Evolutionary conservation across 2,329 filamentous ascomycete species (phyloP).

Genomic region (Tympanopsis confertula): DNA sequence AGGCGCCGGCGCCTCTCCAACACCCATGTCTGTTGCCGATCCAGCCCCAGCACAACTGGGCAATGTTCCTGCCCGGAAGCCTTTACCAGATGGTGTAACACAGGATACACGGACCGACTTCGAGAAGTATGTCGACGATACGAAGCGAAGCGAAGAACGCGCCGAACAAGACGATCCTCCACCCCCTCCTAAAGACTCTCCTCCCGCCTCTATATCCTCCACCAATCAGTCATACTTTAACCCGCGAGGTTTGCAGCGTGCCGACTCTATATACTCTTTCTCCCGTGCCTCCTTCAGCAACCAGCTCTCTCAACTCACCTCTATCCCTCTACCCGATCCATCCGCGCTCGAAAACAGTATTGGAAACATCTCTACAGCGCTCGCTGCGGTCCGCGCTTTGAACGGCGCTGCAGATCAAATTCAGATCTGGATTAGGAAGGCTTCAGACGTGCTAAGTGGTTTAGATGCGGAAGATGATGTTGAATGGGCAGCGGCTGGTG

Average conservation of each 20-base stretch:
- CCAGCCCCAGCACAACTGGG: neutral
- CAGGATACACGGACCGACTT: slow-evolving; percentile 12
- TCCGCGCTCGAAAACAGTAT: slow-evolving; percentile 74
- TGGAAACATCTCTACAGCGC: slow-evolving; percentile 71
- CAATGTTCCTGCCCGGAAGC: slow-evolving; percentile 6
- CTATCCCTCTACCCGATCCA: slow-evolving; percentile 78
- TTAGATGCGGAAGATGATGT: slow-evolving; percentile 94
- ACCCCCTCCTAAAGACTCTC: slow-evolving; percentile 21
- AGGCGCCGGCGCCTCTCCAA: neutral
- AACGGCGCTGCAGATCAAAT: slow-evolving; percentile 87
- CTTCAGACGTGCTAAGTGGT: slow-evolving; percentile 75
- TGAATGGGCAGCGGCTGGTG: slow-evolving; percentile 87
- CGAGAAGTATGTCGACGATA: slow-evolving; percentile 22
- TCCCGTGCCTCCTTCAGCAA: slow-evolving; percentile 86
- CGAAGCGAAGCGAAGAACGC: slow-evolving; percentile 6
- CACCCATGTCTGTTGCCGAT: neutral
- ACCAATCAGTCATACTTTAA: slow-evolving; percentile 25
- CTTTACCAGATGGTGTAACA: slow-evolving; percentile 13
- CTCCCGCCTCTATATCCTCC: slow-evolving; percentile 14
- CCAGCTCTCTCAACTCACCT: slow-evolving; percentile 83
- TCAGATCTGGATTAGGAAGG: slow-evolving; percentile 84
- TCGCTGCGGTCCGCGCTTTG: slow-evolving; percentile 71
- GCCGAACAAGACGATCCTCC: slow-evolving; percentile 13
- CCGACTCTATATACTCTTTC: slow-evolving; percentile 86
- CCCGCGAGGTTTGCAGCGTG: slow-evolving; percentile 51